A percentile compares a stretch with the other conserved stretches of the same genome.
Conservation (phyloP, 495 filamentous ascomycete genomes). For the Trypethelium eluteriae region DNA sequence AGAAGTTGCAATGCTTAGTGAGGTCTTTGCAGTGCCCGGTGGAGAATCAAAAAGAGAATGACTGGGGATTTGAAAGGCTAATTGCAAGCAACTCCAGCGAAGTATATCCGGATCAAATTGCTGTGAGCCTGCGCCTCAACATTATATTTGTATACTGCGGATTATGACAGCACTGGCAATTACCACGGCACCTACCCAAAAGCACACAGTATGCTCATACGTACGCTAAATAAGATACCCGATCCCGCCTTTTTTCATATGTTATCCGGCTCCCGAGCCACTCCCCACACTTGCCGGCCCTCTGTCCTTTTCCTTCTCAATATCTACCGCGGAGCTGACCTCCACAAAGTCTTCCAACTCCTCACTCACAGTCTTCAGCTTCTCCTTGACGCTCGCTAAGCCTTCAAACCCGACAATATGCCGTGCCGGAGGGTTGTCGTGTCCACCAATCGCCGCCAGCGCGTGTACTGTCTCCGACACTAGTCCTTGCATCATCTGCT, state of each 20-base stretch:
- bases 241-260: not conserved
- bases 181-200: too few relatives aligned
- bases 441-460: slow-evolving; percentile 80
- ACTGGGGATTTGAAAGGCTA: too few relatives aligned
- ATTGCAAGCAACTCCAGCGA: too few relatives aligned
- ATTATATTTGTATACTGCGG: too few relatives aligned
- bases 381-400: slow-evolving; percentile 83
- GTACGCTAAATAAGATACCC: not conserved
- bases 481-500: slow-evolving; percentile 57
- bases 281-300: slow-evolving; percentile 1
- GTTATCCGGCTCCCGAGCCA: not conserved
- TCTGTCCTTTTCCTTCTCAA: slow-evolving; percentile 46
- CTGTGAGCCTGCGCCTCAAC: too few relatives aligned
- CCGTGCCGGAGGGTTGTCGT: slow-evolving; percentile 89
- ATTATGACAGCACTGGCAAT: too few relatives aligned
- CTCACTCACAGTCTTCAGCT: slow-evolving; percentile 90
- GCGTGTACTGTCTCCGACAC: slow-evolving; percentile 87
- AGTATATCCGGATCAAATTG: too few relatives aligned
- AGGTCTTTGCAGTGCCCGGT: too few relatives aligned
- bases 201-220: not conserved
- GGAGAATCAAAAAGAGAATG: too few relatives aligned
- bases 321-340: slow-evolving; percentile 75
- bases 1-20: too few relatives aligned
- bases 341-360: slow-evolving; percentile 95
- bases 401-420: slow-evolving; percentile 93